phyloP scores from a whole-genome alignment of 2,329 filamentous ascomycete genomes.

The Grosmannia penicillata region DNA sequence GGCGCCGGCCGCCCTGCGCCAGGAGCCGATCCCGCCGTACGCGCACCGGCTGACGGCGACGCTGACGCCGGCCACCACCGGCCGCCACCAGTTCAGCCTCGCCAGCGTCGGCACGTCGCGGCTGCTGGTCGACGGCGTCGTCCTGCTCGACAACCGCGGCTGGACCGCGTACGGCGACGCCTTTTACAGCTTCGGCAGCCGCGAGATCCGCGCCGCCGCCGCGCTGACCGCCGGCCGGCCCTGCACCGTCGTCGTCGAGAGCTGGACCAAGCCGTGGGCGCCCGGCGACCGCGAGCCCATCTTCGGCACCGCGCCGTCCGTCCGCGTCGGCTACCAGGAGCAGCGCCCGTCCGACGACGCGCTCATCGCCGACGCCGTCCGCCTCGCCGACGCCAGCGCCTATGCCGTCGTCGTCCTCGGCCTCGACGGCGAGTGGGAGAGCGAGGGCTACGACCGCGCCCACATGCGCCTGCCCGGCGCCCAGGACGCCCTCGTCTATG shows the following conservation, averaged over 20 bases:
- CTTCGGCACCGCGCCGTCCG: not conserved
- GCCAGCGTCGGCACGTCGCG: not conserved
- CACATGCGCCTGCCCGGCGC: constrained; percentile 5
- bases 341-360: not conserved
- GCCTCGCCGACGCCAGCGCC: constrained; percentile 33
- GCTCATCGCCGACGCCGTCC: constrained; percentile 4
- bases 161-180: not conserved
- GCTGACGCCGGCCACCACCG: not conserved
- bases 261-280: not conserved
- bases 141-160: not conserved
- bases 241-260: not conserved
- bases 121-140: not conserved
- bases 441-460: constrained; percentile 8
- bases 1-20: not conserved
- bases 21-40: not conserved
- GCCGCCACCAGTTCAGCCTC: not conserved
- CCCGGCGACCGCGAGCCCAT: not conserved
- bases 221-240: not conserved
- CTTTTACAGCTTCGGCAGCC: not conserved
- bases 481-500: constrained; percentile 18
- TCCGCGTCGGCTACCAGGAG: not conserved
- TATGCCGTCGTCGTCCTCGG: constrained; percentile 47
- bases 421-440: constrained; percentile 26
- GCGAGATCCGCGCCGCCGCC: not conserved
- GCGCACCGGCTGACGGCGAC: not conserved